Evolutionary conservation across 306 rosid species (phyloP).

Genomic region (Sindora glabra): DNA sequence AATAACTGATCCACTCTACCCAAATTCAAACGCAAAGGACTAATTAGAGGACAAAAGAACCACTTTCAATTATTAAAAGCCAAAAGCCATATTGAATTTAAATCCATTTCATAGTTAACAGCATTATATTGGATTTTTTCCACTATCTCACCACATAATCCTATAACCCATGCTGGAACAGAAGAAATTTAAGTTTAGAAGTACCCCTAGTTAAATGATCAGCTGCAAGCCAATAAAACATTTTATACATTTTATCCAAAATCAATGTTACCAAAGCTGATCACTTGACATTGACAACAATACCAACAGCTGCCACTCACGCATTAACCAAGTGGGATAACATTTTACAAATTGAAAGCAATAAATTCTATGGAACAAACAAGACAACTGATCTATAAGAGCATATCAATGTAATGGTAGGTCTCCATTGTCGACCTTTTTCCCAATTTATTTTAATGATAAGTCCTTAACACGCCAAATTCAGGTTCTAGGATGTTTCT

Average conservation of each 20-base stretch:
- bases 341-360: background rate
- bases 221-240: background rate
- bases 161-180: background rate
- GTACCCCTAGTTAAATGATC: background rate
- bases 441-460: too few relatives aligned
- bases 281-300: background rate
- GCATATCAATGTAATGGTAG: background rate
- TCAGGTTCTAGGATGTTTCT: background rate
- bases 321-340: background rate
- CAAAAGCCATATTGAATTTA: too few relatives aligned
- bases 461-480: background rate
- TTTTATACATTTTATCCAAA: background rate
- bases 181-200: background rate
- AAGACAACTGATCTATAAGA: background rate
- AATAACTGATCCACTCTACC: background rate
- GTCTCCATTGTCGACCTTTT: background rate
- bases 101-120: too few relatives aligned
- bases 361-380: background rate
- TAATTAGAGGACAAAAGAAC: too few relatives aligned
- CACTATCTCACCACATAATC: too few relatives aligned
- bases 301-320: background rate
- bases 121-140: too few relatives aligned
- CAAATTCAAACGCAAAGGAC: background rate
- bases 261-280: too few relatives aligned
- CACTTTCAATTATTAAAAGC: too few relatives aligned